phyloP scores from a whole-genome alignment of 306 rosid species.

The Senna tora region DNA sequence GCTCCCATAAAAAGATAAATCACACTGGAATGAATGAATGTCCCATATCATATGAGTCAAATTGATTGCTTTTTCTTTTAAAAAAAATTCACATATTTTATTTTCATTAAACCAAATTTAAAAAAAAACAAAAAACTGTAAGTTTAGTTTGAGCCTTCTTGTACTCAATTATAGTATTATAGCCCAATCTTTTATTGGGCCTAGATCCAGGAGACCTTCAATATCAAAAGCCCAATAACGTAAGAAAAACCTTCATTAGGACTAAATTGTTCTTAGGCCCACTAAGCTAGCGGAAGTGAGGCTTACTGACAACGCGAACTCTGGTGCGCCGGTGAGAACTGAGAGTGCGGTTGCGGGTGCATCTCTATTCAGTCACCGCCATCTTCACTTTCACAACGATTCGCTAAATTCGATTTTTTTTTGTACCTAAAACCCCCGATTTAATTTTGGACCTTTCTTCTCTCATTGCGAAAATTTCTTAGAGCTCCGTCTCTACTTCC shows the following conservation, averaged over 20 bases:
- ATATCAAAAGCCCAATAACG: not conserved
- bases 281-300: not conserved
- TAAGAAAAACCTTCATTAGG: too few relatives aligned
- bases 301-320: conserved; percentile 10
- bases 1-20: not conserved
- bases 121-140: too few relatives aligned
- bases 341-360: not conserved
- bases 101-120: too few relatives aligned
- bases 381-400: not conserved
- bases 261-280: not conserved
- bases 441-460: not conserved
- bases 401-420: not conserved
- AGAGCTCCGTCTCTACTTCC: conserved; percentile 11
- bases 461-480: not conserved
- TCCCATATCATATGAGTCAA: too few relatives aligned
- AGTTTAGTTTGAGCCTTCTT: too few relatives aligned
- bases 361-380: conserved; percentile 2
- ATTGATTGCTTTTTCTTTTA: too few relatives aligned
- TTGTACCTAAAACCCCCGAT: not conserved
- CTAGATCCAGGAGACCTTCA: not conserved
- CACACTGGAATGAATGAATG: not conserved
- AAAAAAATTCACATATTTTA: too few relatives aligned
- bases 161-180: too few relatives aligned
- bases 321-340: not conserved
- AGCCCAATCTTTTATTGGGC: not conserved